Percentiles rank a stretch among this genome's conserved stretches.
Evolutionary conservation across 495 filamentous ascomycete species (phyloP).

Genomic region (Recurvomyces mirabilis): DNA sequence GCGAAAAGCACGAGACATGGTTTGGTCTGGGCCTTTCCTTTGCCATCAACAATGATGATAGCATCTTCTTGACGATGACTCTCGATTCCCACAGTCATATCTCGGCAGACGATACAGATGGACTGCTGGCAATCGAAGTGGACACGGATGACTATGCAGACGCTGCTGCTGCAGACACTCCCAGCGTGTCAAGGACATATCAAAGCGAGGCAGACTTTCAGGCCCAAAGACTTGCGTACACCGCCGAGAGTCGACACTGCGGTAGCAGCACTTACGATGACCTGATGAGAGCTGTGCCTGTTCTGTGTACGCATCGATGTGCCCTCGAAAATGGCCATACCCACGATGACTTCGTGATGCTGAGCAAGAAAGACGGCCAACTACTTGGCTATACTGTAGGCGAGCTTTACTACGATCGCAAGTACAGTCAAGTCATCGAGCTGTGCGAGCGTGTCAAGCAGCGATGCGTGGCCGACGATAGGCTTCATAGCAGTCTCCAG

Average conservation of each 20-base stretch:
- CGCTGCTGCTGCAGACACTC: slow-evolving; percentile 8
- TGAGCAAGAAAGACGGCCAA: slow-evolving; percentile 15
- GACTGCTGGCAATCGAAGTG: slow-evolving; percentile 12
- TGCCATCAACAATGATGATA: no score
- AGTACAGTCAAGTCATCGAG: slow-evolving; percentile 4
- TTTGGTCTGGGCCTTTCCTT: no score
- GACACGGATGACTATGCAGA: slow-evolving; percentile 18
- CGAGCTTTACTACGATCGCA: slow-evolving; percentile 17
- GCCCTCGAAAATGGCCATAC: not conserved
- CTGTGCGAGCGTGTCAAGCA: slow-evolving; percentile 8
- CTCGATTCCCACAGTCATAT: no score
- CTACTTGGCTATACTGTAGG: slow-evolving; percentile 17
- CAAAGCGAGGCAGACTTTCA: slow-evolving; percentile 15
- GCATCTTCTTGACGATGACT: no score
- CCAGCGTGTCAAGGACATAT: slow-evolving; percentile 6
- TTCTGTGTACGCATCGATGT: not conserved
- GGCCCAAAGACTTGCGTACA: slow-evolving; percentile 7
- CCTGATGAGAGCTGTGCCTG: slow-evolving; percentile 11
- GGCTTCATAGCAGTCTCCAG: slow-evolving; percentile 2
- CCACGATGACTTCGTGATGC: not conserved
- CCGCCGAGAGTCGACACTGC: slow-evolving; percentile 8
- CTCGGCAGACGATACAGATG: no score
- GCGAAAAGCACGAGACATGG: no score
- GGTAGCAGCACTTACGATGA: slow-evolving; percentile 6
- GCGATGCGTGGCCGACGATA: slow-evolving; percentile 8